Base-by-base conservation (phyloP, 1,139 yeast species). In the Hansenula lynferdii region DNA sequence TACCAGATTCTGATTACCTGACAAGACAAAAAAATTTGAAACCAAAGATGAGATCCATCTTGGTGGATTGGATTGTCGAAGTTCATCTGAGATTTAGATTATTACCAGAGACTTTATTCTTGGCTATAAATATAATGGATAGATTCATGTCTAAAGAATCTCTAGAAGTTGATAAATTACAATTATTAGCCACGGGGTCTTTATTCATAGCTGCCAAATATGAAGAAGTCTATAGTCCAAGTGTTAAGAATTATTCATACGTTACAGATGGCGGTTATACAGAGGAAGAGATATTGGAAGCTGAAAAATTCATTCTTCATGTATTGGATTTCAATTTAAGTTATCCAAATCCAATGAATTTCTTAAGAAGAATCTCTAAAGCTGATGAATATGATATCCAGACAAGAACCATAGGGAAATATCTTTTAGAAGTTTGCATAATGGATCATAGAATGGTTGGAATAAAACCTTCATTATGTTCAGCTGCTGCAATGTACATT, bases 311-410 rank as follows among this genome's bases (percentile, higher is more conserved):
- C 53, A 82, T 92, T 46, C 67, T 92, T 41, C 81, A 85, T 42
- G 78, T 80, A 32, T 67, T 92, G 41, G 74, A 81, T 45, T 92
- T 85, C 62, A 84, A 87, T 57, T 72, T 92, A 56, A 82, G 87
- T 49, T 87, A 85, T 60, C 96, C 97, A 29, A 89, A 85, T 58
- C 97, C 97, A 38, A 82, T 92, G 84, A 89, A 89, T 63, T 92
- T 90, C 57, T 67, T 92, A 54, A 77, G 97, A 57, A 75, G 97
- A 58, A 85, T 89, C 39, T 86, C 96, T 35, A 89, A 87, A 60
- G 97, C 97, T 35, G 97, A 92, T 62, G 87, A 85, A 57, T 90
- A 89, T 61, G 95, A 90, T 61, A 84, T 85, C 41, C 86, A 82
- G 58, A 80, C 92, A 31, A 78, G 97, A 60, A 86, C 96, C 8